phyloP scores from a whole-genome alignment of 768 basidiomycete species.

The Lactarius quietus region DNA sequence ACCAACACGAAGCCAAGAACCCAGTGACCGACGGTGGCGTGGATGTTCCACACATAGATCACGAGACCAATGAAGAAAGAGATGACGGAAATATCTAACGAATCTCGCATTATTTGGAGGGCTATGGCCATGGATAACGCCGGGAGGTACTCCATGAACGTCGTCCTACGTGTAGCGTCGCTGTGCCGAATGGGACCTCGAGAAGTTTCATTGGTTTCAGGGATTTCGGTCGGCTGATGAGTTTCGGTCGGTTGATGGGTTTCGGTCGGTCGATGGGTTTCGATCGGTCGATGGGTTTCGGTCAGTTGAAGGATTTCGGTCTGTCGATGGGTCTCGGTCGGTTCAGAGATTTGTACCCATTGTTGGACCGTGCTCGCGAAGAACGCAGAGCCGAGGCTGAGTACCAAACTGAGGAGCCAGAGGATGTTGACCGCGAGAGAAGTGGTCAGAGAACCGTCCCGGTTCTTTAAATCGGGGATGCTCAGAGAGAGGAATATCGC shows the following conservation, averaged over 20 bases:
- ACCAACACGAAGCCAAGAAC: not conserved
- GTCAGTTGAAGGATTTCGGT: too few species aligned
- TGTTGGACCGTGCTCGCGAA: not conserved
- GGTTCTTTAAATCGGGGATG: not conserved
- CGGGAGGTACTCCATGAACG: too few species aligned
- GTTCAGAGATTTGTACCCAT: too few species aligned
- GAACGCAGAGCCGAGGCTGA: not conserved
- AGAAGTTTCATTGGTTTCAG: too few species aligned
- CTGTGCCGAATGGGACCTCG: too few species aligned
- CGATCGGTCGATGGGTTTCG: too few species aligned
- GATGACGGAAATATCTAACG: not conserved
- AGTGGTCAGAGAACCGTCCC: not conserved
- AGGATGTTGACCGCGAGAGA: not conserved
- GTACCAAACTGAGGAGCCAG: conserved; percentile 1
- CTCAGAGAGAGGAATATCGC: not conserved
- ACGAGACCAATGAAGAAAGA: not conserved
- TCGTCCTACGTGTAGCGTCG: too few species aligned
- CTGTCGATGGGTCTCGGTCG: not conserved
- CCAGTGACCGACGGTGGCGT: not conserved
- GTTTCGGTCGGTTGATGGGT: too few species aligned
- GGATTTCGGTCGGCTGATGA: too few species aligned
- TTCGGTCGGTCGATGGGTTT: not conserved
- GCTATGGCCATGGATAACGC: too few species aligned
- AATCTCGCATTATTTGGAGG: not conserved
- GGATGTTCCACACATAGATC: not conserved